Percentiles rank a stretch among this genome's conserved stretches.
phyloP scores from a whole-genome alignment of 148 eudicot species.

The Beta vulgaris region DNA sequence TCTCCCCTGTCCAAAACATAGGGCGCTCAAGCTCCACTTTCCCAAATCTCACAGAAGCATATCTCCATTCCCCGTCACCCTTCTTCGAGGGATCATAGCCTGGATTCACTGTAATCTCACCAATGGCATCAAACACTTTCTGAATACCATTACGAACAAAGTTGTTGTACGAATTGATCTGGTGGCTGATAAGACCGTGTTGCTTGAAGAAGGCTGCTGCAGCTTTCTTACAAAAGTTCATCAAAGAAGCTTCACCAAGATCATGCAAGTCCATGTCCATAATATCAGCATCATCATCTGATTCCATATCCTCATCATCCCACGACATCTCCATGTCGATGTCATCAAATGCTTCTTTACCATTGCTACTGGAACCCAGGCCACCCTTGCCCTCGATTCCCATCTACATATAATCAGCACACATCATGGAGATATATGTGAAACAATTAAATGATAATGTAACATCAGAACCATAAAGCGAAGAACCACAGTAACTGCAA shows the following conservation, averaged over 20 bases:
- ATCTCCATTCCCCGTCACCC: constrained; percentile 71
- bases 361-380: constrained; percentile 47
- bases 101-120: constrained; percentile 65
- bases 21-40: constrained; percentile 76
- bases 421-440: neutral
- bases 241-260: constrained; percentile 48
- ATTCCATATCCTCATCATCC: constrained; percentile 40
- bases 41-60: constrained; percentile 66
- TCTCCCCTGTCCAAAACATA: constrained; percentile 70
- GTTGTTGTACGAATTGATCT: constrained; percentile 80
- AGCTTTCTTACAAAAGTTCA: constrained; percentile 63
- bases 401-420: constrained; percentile 17
- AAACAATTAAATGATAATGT: too few relatives aligned
- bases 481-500: neutral
- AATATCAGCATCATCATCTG: constrained; percentile 42
- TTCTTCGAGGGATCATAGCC: constrained; percentile 85
- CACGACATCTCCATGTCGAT: constrained; percentile 34
- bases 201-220: constrained; percentile 64
- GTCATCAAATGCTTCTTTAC: constrained; percentile 38
- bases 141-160: constrained; percentile 64
- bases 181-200: constrained; percentile 84
- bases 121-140: constrained; percentile 58
- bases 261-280: constrained; percentile 39
- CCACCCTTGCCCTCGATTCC: constrained; percentile 41
- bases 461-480: neutral